Evolutionary conservation across 2,329 filamentous ascomycete species (phyloP), one percentile per base, ranked within the genome.

Genomic region (Teratosphaeria nubilosa): DNA sequence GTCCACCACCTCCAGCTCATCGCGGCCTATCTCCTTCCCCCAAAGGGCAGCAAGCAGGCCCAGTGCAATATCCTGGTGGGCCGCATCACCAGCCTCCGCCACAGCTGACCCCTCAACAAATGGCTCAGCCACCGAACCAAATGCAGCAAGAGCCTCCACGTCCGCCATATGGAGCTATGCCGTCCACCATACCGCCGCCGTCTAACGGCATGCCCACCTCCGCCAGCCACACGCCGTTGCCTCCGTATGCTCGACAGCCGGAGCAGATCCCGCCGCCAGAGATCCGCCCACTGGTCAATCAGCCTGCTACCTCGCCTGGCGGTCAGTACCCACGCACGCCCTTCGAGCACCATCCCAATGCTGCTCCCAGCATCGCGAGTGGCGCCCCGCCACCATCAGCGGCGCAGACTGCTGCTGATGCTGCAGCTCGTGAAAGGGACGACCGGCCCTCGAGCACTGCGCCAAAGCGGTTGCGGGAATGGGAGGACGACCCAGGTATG

Each of bases 391-490:
- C 86, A 63, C 81, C 86, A 31, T 82, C 84, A 60, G 65, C 70
- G 14, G 84, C 85, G 54, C 68, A 69, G 55, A 62, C 63, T 59
- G 83, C 86, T 52, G 85, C 86, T 53, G 87, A 92, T 68, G 81
- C 83, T 59, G 82, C 83, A 25, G 79, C 82, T 60, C 86, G 83
- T 55, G 82, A 86, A 53, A 73, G 80, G 61, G 87, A 95, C 16
- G 83, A 86, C 50, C 83, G 91, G n/a, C 89, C 91, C 20, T 75
- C 86, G 1, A 95, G 90, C 41, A 87, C 79, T 1, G 79, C 89
- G 3, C 84, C 34, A 87, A 99, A 99, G 80, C 84, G 94, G 59
- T 82, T 86, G 72, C 86, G 91, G 54, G 94, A 97, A 69, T 96
- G 94, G 91, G 94, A 97, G 65, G 87, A 92, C 37, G 90, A 95